A percentile compares a stretch with the other conserved stretches of the same genome.
phyloP scores from a whole-genome alignment of 1,139 yeast species.

The Diutina pseudorugosa region DNA sequence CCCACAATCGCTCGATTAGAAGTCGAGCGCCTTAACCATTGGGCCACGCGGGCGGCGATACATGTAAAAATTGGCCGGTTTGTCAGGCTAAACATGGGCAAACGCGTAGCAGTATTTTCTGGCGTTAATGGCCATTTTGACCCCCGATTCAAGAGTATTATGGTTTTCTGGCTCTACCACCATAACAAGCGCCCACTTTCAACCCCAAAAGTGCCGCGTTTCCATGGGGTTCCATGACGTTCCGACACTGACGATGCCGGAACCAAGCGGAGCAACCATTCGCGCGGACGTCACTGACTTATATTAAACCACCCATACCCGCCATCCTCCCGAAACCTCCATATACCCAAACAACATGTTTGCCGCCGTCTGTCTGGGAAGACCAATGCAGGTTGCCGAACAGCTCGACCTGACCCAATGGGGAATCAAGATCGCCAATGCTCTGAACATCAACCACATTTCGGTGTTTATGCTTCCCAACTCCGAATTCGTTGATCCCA shows the following conservation, averaged over 20 bases:
- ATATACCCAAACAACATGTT: slow-evolving; percentile 32
- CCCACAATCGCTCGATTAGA: neutral
- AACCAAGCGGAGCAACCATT: neutral
- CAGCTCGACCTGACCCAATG: slow-evolving; percentile 57
- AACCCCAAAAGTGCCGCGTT: no score
- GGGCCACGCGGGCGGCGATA: neutral
- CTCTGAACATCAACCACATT: slow-evolving; percentile 55
- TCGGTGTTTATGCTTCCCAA: slow-evolving; percentile 71
- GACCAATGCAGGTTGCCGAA: slow-evolving; percentile 41
- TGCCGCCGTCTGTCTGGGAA: slow-evolving; percentile 46
- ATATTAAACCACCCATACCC: no score
- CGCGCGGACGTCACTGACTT: neutral
- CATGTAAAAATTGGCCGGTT: no score
- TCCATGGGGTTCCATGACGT: neutral
- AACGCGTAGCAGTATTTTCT: no score
- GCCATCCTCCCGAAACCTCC: no score
- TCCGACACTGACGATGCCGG: no score
- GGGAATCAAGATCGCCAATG: slow-evolving; percentile 50
- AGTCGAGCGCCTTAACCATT: neutral
- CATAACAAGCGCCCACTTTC: no score
- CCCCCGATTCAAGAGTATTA: no score
- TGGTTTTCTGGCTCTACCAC: no score
- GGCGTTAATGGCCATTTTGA: no score
- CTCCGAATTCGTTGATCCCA: slow-evolving; percentile 46
- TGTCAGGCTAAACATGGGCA: no score